Evolutionary conservation across 768 basidiomycete genomes (phyloP).

Genomic region (Arthromyces matolae): DNA sequence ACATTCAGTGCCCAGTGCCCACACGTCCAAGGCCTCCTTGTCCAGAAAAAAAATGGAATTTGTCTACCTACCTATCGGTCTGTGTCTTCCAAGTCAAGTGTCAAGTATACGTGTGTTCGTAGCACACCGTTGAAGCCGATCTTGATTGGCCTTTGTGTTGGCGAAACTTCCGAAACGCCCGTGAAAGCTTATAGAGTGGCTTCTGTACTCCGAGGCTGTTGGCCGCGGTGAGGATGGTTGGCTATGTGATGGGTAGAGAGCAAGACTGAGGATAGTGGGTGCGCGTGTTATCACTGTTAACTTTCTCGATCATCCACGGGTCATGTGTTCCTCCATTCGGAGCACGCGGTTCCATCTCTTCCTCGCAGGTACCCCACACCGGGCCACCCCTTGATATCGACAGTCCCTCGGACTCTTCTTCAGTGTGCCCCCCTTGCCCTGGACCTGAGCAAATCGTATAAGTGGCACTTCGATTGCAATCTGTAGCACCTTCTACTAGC

Average conservation of each 20-base stretch:
- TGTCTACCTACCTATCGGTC: no score
- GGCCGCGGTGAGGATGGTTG: not conserved
- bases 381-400: not conserved
- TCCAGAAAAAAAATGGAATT: not conserved
- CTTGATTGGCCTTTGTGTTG: not conserved
- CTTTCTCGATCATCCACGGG: constrained; percentile 5
- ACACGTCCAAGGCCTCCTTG: no score
- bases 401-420: not conserved
- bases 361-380: not conserved
- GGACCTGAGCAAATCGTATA: no score
- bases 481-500: no score
- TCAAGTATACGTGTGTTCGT: not conserved
- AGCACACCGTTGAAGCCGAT: not conserved
- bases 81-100: not conserved
- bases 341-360: constrained; percentile 1
- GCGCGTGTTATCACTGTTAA: constrained; percentile 14
- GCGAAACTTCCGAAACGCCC: not conserved
- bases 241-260: constrained; percentile 3
- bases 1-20: no score
- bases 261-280: not conserved
- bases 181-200: not conserved
- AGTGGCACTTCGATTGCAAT: no score
- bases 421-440: no score
- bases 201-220: not conserved
- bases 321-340: constrained; percentile 12